Conservation (phyloP, 306 rosid species). For the Glycine soja region DNA sequence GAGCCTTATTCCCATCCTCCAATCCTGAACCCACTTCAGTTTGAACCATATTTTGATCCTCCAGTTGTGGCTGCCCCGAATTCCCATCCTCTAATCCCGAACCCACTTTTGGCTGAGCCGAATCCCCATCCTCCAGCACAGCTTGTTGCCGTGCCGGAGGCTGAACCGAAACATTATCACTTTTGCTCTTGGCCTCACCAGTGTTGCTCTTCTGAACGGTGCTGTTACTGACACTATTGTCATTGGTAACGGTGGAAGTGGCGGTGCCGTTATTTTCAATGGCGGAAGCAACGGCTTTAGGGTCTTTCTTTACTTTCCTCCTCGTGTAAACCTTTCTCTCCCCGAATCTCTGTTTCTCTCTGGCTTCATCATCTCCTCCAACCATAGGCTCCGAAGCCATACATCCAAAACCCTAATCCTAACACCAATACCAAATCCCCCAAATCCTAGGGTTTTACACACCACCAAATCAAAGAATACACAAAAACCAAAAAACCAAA, state of each 20-base stretch:
- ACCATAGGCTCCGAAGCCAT: constrained; percentile 90
- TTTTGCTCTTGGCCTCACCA: constrained; percentile 16
- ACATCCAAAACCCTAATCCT: constrained; percentile 83
- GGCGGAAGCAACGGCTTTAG: constrained; percentile 28
- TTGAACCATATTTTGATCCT: not conserved
- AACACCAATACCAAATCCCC: constrained; percentile 48
- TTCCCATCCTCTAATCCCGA: not conserved
- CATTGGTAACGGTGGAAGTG: not conserved
- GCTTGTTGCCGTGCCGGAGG: constrained; percentile 1
- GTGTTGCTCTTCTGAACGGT: not conserved
- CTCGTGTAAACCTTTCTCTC: constrained; percentile 76
- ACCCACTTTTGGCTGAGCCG: constrained; percentile 48
- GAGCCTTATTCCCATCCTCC: not conserved
- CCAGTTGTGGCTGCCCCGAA: not conserved
- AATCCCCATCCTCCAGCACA: not conserved
- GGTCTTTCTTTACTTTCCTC: constrained; percentile 64
- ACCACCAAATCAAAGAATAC: constrained; percentile 36
- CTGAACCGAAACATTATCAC: constrained; percentile 31
- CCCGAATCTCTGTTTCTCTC: constrained; percentile 62
- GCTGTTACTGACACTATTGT: not conserved
- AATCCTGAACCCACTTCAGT: not conserved
- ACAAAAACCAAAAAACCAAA: not conserved
- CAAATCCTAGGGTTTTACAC: constrained; percentile 46
- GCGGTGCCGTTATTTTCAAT: not conserved
- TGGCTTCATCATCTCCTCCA: constrained; percentile 76